phyloP scores from a whole-genome alignment of 345 rosid species.

The Crucihimalaya himalaica region DNA sequence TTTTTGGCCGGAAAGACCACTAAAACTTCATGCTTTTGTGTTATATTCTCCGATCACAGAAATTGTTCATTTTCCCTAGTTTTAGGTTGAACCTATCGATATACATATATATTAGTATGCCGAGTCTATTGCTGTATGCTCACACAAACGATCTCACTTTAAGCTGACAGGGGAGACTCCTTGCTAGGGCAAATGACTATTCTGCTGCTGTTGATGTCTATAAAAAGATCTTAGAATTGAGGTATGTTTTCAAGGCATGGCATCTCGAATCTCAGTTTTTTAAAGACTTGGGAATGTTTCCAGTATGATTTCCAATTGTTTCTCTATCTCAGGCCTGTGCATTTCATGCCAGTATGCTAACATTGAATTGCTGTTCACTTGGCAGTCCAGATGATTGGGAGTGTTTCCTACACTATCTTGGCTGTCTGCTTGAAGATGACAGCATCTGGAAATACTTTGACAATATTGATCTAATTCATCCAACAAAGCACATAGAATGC shows the following conservation, averaged over 20 bases:
- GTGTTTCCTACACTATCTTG: conserved; percentile 85
- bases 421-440: conserved; percentile 88
- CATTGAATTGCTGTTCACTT: conserved; percentile 43
- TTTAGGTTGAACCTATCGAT: not conserved
- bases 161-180: conserved; percentile 95
- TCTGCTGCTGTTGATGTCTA: conserved; percentile 62
- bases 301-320: not conserved
- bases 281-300: conserved; percentile 7
- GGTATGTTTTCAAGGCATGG: conserved; percentile 52
- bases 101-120: not conserved
- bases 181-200: conserved; percentile 63
- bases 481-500: conserved; percentile 53
- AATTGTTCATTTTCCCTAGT: not conserved
- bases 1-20: not conserved
- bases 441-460: conserved; percentile 58
- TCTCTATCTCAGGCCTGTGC: conserved; percentile 11
- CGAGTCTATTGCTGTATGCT: conserved; percentile 18
- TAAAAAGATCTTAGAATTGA: conserved; percentile 68
- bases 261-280: conserved; percentile 3
- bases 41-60: not conserved
- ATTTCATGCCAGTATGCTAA: conserved; percentile 31
- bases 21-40: not conserved
- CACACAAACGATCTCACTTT: conserved; percentile 50
- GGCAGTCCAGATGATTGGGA: conserved; percentile 99
- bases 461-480: conserved; percentile 48